Base-by-base conservation (phyloP, 352 stramenopile genomes). In the Globisporangium emineosum region DNA sequence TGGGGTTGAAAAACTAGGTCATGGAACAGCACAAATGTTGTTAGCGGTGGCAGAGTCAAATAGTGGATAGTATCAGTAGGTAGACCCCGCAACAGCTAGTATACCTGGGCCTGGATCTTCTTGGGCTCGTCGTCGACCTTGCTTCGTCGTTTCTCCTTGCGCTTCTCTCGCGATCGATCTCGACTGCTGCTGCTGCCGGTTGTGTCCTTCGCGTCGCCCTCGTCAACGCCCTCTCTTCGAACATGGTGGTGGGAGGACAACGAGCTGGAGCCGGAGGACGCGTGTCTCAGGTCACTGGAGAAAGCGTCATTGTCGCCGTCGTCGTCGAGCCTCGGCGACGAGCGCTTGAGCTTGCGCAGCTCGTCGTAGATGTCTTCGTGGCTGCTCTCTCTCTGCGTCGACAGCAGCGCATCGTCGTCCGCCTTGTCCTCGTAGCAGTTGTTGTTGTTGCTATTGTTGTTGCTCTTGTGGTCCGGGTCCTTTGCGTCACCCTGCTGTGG, bases 1-100 rank as follows among this genome's bases (percentile, higher is more conserved):
- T 93, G 17, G 82, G 84, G 51, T 94, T 92, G 72, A 91, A 96
- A 30, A 90, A 90, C 81, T 90, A 25, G 40, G 33, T 40, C 33
- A 12, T 40, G 33, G 33, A n/a, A n/a, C n/a, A n/a, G 33, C 33
- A 15, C 37, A n/a, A 45, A 10, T 17, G n/a, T 45, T 45, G 15
- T 45, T 45, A 45, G 37, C 7, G 15, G 17, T 21, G 37, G 0
- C 37, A 45, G 3, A 45, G 15, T 21, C 33, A 0, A 15, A 40
- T 40, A 12, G 15, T 17, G 33, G 33, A 17, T 40, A 40, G n/a
- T n/a, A n/a, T n/a, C n/a, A 15, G 33, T 40, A 40, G 33, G 15
- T 88, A 50, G n/a, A n/a, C n/a, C n/a, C n/a, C n/a, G n/a, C n/a
- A n/a, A n/a, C n/a, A n/a, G n/a, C n/a, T 23, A 23, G 40, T 60